A percentile compares a stretch with the other conserved stretches of the same genome.
Evolutionary conservation across 2,329 filamentous ascomycete species (phyloP).

Genomic region (Colletotrichum lupini): DNA sequence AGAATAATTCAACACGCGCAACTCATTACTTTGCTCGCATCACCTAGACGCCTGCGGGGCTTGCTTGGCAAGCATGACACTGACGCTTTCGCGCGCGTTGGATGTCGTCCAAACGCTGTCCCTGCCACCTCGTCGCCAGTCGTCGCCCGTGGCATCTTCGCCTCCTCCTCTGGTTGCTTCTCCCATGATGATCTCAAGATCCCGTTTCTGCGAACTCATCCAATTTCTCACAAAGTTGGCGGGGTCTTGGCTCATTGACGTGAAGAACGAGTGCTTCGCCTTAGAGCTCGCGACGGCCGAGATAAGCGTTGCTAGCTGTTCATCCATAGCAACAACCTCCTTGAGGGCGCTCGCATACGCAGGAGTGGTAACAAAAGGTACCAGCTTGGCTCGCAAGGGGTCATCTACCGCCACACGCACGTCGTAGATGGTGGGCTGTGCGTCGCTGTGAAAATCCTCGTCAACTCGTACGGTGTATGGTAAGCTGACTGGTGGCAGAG

Average conservation of each 20-base stretch:
- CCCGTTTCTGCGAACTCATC: conserved; percentile 90
- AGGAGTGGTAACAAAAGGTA: conserved; percentile 74
- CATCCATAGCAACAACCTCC: conserved; percentile 81
- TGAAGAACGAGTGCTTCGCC: conserved; percentile 90
- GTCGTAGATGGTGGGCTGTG: conserved; percentile 88
- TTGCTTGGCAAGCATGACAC: conserved; percentile 67
- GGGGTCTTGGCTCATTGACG: conserved; percentile 81
- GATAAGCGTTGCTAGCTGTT: conserved; percentile 84
- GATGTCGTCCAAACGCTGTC: conserved; percentile 67
- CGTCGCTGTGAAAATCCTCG: conserved; percentile 79
- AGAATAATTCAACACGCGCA: background rate
- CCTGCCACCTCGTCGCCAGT: conserved; percentile 73
- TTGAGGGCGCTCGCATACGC: conserved; percentile 78
- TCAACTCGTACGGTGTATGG: conserved; percentile 96
- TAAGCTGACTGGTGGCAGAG: conserved; percentile 84
- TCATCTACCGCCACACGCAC: conserved; percentile 87
- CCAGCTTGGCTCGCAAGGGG: conserved; percentile 76
- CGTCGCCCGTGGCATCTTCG: conserved; percentile 67
- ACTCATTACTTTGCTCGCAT: background rate
- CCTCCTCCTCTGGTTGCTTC: conserved; percentile 76
- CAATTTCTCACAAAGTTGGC: conserved; percentile 86
- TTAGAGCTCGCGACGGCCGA: conserved; percentile 88
- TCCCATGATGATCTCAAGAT: conserved; percentile 88
- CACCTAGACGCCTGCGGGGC: conserved; percentile 39
- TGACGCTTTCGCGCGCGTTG: conserved; percentile 72